Evolutionary conservation across 2,329 filamentous ascomycete species (phyloP).

Genomic region (Alternaria atra): DNA sequence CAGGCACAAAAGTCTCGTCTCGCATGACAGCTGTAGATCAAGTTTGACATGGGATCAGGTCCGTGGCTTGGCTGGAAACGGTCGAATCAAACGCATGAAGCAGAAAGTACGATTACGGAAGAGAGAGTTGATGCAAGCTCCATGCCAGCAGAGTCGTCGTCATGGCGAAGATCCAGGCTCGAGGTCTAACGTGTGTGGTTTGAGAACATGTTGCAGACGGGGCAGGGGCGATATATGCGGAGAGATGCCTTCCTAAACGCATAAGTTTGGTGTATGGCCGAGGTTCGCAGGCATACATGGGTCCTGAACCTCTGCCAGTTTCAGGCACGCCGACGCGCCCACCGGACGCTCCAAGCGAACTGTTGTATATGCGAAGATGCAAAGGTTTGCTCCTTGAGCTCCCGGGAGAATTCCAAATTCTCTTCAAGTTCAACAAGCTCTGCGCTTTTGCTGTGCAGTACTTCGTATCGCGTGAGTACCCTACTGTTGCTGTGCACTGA

Average conservation of each 20-base stretch:
- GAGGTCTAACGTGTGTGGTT: slow-evolving; percentile 44
- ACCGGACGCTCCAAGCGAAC: slow-evolving; percentile 4
- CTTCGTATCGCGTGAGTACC: background rate
- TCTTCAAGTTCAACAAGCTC: background rate
- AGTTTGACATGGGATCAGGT: slow-evolving; percentile 27
- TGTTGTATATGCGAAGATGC: background rate
- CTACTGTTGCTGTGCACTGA: background rate
- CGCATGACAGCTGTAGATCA: slow-evolving; percentile 27
- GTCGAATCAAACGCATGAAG: slow-evolving; percentile 47
- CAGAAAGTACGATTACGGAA: slow-evolving; percentile 20
- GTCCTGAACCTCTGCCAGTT: slow-evolving; percentile 46
- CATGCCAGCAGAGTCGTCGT: slow-evolving; percentile 29
- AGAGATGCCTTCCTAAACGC: slow-evolving; percentile 45
- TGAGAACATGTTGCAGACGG: slow-evolving; percentile 48
- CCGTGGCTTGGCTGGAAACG: slow-evolving; percentile 34
- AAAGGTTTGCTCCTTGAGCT: background rate
- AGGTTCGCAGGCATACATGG: slow-evolving; percentile 31
- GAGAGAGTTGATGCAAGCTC: slow-evolving; percentile 27
- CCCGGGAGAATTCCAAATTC: background rate
- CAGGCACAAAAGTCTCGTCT: slow-evolving; percentile 32
- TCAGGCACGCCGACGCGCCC: slow-evolving; percentile 34
- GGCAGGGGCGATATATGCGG: slow-evolving; percentile 29
- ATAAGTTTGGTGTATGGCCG: slow-evolving; percentile 48
- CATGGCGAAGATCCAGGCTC: slow-evolving; percentile 29
- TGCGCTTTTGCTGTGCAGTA: background rate